A percentile compares a stretch with the other conserved stretches of the same genome.
Evolutionary conservation across 257 asterid species (phyloP).

Genomic region (Apocynum venetum): DNA sequence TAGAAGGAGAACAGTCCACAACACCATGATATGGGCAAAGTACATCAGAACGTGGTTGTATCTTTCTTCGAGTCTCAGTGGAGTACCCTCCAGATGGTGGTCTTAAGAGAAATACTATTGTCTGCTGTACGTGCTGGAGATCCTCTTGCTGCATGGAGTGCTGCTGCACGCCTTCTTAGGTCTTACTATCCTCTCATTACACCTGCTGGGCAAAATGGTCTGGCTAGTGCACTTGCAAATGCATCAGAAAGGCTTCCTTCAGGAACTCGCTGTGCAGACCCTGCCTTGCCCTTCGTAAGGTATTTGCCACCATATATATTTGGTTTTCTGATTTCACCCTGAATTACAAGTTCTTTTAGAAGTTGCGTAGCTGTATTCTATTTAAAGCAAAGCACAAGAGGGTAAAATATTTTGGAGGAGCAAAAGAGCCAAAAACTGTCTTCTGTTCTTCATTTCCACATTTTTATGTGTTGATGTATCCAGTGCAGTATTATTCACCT

Average conservation of each 20-base stretch:
- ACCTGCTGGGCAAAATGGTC: constrained; percentile 97
- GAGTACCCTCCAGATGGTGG: constrained; percentile 99
- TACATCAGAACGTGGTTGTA: constrained; percentile 74
- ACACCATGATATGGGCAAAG: constrained; percentile 69
- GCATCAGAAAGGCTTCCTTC: constrained; percentile 91
- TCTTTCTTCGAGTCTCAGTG: constrained; percentile 92
- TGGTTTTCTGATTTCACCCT: background rate
- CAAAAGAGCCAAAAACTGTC: background rate
- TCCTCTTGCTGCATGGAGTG: constrained; percentile 99
- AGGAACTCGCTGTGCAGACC: constrained; percentile 95
- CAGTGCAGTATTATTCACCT: background rate
- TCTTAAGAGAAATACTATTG: constrained; percentile 86
- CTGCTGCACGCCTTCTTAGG: constrained; percentile 95
- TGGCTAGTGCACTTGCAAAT: constrained; percentile 79
- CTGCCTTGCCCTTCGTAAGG: constrained; percentile 97
- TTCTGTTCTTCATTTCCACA: background rate
- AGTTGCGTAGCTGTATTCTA: background rate
- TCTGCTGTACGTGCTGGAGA: constrained; percentile 98
- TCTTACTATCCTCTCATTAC: constrained; percentile 96
- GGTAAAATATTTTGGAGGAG: background rate
- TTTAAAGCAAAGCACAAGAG: background rate
- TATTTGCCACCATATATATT: constrained; percentile 22
- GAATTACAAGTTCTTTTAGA: background rate
- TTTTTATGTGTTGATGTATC: background rate
- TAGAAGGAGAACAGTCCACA: constrained; percentile 55